Evolutionary conservation across 257 asterid species (phyloP).

Genomic region (Cinchona pubescens): DNA sequence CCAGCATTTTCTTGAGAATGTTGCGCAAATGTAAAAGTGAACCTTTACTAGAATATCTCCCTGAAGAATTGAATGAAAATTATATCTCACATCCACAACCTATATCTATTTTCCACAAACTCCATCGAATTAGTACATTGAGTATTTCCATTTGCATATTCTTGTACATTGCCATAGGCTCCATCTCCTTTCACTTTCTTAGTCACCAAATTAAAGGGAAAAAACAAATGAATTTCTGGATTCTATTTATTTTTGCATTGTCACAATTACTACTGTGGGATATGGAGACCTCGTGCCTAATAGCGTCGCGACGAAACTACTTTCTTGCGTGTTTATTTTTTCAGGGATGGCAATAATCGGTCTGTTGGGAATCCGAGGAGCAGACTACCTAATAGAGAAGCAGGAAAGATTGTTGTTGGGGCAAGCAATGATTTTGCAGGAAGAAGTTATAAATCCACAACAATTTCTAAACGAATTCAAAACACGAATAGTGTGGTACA

Average conservation of each 20-base stretch:
- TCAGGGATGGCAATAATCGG: slow-evolving; percentile 83
- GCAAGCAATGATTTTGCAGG: slow-evolving; percentile 55
- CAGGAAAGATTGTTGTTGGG: slow-evolving; percentile 62
- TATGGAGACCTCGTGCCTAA: slow-evolving; percentile 90
- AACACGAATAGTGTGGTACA: slow-evolving; percentile 51
- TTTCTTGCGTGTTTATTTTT: slow-evolving; percentile 81
- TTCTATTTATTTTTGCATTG: slow-evolving; percentile 84
- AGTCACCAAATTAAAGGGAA: slow-evolving; percentile 55
- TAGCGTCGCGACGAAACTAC: slow-evolving; percentile 57
- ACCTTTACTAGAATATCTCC: slow-evolving; percentile 50
- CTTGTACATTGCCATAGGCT: slow-evolving; percentile 53
- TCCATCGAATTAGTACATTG: slow-evolving; percentile 56
- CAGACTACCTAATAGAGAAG: slow-evolving; percentile 78
- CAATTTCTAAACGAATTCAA: slow-evolving; percentile 59
- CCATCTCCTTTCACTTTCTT: slow-evolving; percentile 64
- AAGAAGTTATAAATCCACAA: slow-evolving; percentile 33
- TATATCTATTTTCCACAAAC: slow-evolving; percentile 33
- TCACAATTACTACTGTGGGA: slow-evolving; percentile 96
- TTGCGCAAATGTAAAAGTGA: slow-evolving; percentile 76
- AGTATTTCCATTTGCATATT: slow-evolving; percentile 44
- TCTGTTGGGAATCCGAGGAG: slow-evolving; percentile 65
- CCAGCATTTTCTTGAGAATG: slow-evolving; percentile 25
- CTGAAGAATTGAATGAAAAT: slow-evolving; percentile 37
- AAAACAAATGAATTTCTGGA: slow-evolving; percentile 65
- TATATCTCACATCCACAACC: slow-evolving; percentile 27